Base-by-base conservation (phyloP, 352 stramenopile genomes). In the Phytophthora syringae region DNA sequence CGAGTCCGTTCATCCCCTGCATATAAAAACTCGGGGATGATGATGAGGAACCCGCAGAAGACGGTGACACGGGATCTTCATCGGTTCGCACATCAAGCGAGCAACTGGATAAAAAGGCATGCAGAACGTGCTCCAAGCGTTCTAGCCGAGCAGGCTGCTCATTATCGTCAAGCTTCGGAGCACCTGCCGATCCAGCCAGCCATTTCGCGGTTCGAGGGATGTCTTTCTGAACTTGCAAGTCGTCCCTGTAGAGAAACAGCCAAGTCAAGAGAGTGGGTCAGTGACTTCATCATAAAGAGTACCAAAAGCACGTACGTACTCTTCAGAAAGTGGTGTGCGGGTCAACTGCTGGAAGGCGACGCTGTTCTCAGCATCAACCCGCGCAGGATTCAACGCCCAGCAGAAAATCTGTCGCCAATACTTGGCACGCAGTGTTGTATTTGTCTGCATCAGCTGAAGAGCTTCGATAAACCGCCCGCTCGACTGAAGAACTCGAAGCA, bases 1-100 rank as follows among this genome's bases (percentile, higher is more conserved):
- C 87, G 15, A 95, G 72, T 0, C 83, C 87, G 52, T 95, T 95
- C 87, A 95, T 93, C 37, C 87, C 87, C 47, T 95, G 87, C 82
- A 95, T 92, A 50, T 95, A 95, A 24, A 89, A 91, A 47, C 73
- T 83, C 16, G 75, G 21, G 3, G 56, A 53, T 64, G 65, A 64
- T 51, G 30, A 47, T 37, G 60, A 67, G 43, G 61, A 70, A 30
- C 21, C 25, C 18, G 63, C 37, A 45, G 67, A 72, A n/a, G 52
- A 69, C 11, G 40, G 58, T 2, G 67, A 74, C 7, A 76, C 53
- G 7, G 70, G 70, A 24, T 70, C 56, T 44, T 76, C 48, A 43
- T 74, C 70, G 2, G 65, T 74, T 75, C 79, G 77, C 9, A 78
- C 61, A 52, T 88, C 79, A 0, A 81, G 66, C 21, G 74, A 74